Evolutionary conservation across 129 eudicot species (phyloP), one percentile per base, ranked within the genome.

Genomic region (Smallanthus sonchifolius): DNA sequence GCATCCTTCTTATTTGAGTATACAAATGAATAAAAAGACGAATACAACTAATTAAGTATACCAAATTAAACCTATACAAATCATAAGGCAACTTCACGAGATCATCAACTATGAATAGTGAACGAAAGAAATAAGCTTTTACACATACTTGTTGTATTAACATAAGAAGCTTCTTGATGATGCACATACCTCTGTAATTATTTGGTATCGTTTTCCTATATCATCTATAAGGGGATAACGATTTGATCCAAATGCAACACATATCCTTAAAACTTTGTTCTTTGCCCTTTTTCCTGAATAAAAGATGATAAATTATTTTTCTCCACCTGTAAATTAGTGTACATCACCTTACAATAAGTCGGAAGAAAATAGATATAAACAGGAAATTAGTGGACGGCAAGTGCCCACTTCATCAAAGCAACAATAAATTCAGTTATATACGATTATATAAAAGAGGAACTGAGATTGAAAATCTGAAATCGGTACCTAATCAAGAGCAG

Each of bases 231-330:
- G 85, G 54, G 96, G 92, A 77, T 92, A 89, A 16, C 97, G 88
- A 77, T 92, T 92, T 75, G 97, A 96, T 74, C 91, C 96, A 83
- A 92, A 92, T 45, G 97, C 92, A 79, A 89, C 97, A 68, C 97
- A 92, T 49, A 92, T 92, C 84, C 89, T 92, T 67, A 92, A 69
- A 49, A 89, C 85, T 82, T 92, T 92, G 78, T 73, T 87, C 81
- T 89, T 92, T 65, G 91, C 94, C 77, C 96, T 87, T 79, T 92
- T 94, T 77, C 97, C 96, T 52, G 96, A 92, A 67, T 86, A 89
- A 78, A 92, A 92, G 74, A 92, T 72, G 7, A 89, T 73, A 92
- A 92, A 3, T 87, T 96, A 78, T 88, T 87, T 74, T 92, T 92
- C 73, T 92, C 97, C 67, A 85, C 93, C 97, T 92, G 84, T 45